phyloP scores from a whole-genome alignment of 1,139 yeast species.

The Yamadazyma spencermartinsiae region DNA sequence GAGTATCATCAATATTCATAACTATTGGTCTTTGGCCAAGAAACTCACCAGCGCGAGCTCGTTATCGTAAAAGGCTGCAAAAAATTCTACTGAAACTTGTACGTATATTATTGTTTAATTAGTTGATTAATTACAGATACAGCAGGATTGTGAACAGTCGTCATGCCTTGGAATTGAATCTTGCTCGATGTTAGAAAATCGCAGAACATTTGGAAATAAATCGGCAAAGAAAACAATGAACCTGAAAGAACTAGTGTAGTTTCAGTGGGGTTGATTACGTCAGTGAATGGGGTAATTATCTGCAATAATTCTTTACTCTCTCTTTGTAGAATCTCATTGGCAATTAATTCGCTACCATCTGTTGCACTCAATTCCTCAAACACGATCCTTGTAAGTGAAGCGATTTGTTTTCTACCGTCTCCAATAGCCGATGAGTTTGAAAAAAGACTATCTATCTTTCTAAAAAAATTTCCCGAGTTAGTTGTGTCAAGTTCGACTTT shows the following conservation, averaged over 20 bases:
- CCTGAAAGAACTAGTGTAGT: conserved; percentile 8
- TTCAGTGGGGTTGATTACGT: conserved; percentile 1
- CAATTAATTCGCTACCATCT: conserved; percentile 7
- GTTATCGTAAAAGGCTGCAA: too few relatives aligned
- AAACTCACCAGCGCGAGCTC: too few relatives aligned
- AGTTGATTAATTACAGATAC: background rate
- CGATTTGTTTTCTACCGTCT: conserved; percentile 3
- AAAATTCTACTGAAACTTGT: too few relatives aligned
- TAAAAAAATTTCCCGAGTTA: background rate
- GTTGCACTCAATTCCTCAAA: conserved; percentile 5
- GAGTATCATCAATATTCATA: too few relatives aligned
- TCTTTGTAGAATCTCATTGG: conserved; percentile 2
- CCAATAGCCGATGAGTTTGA: background rate
- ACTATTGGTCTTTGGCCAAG: too few relatives aligned
- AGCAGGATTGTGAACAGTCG: conserved; percentile 4
- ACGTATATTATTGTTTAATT: background rate
- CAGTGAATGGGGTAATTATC: conserved; percentile 3
- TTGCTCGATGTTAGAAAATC: background rate
- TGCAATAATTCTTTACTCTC: conserved; percentile 4
- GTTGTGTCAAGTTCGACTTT: background rate
- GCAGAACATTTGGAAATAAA: conserved; percentile 2
- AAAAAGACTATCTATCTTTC: background rate
- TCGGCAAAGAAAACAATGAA: conserved; percentile 5
- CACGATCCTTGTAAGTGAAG: conserved; percentile 6
- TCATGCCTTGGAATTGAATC: background rate